Base-by-base conservation (phyloP, 495 filamentous ascomycete genomes). In the Astrothelium subdiscretum region DNA sequence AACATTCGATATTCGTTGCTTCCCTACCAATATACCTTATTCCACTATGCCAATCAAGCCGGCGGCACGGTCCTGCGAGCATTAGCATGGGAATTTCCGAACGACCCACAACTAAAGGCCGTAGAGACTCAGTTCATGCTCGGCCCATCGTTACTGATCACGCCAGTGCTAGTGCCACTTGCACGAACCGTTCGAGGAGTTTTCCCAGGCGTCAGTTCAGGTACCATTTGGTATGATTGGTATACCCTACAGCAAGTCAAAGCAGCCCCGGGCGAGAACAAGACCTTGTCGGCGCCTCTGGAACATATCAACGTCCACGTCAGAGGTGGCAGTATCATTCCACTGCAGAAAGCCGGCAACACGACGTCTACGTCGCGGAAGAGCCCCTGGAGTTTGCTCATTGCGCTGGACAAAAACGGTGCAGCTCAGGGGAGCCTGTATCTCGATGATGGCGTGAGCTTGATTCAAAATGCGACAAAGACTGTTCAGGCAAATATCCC, bases 21-120 rank as follows among this genome's bases (percentile, higher is more conserved):
- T 15, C 65, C 69, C 3, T 72, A 72, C 64, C 65, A 65, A 57
- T 72, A 72, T 61, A 71, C 69, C 11, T 63, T 71, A 31, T 71
- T 71, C 63, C 67, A 71, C 42, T 57, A 63, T 2, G 62, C 67
- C 27, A 59, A 69, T 35, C 63, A 59, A 10, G 64, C 65, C 6
- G 70, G 70, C 48, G 57, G 31, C 38, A 71, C 69, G 26, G 69
- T 71, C 31, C 60, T 72, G 61, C 60, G 69, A 18, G 65, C 70
- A 12, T 58, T 72, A 43, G 54, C 61, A n/a, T 72, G 65, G 65
- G 65, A 72, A 38, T 72, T 69, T 63, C 69, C 70, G 13, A 58
- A 66, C 48, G 70, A 72, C 31, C 63, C 67, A 13, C 62, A 63
- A 3, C 63, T 70, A 8, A 60, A 57, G 22, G 65, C 35, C 22